Conservation (phyloP, 805 yeast species). For the Metschnikowia noctiluminum region DNA sequence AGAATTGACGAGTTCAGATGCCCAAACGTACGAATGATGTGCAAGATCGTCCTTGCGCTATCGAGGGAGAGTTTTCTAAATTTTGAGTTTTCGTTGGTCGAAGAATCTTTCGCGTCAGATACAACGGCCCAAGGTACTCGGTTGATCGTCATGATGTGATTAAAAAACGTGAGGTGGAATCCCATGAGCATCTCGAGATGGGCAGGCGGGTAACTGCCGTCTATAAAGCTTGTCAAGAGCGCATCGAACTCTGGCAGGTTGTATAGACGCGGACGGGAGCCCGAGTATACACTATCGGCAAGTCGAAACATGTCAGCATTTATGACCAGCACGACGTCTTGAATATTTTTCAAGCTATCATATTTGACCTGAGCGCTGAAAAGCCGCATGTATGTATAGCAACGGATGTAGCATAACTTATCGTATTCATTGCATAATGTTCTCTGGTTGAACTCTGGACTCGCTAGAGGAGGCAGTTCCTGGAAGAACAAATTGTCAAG, state of each 20-base stretch:
- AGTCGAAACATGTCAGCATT: slow-evolving; percentile 29
- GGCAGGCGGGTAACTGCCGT: not conserved
- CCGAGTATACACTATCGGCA: slow-evolving; percentile 18
- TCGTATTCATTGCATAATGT: slow-evolving; percentile 3
- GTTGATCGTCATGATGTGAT: slow-evolving; percentile 37
- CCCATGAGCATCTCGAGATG: slow-evolving; percentile 14
- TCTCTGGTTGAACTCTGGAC: slow-evolving; percentile 2
- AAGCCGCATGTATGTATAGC: slow-evolving; percentile 27
- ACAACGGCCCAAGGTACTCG: slow-evolving; percentile 28
- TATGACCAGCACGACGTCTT: slow-evolving; percentile 22
- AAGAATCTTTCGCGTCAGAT: slow-evolving; percentile 19
- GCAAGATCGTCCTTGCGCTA: slow-evolving; percentile 37
- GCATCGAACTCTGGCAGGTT: slow-evolving; percentile 30
- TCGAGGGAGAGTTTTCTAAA: slow-evolving; percentile 31
- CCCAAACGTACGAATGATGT: slow-evolving; percentile 22
- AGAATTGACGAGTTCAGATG: slow-evolving; percentile 20
- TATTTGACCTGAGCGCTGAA: slow-evolving; percentile 29
- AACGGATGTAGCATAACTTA: slow-evolving; percentile 26
- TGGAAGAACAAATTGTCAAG: slow-evolving; percentile 6
- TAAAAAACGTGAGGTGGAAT: slow-evolving; percentile 30
- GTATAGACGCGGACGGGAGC: slow-evolving; percentile 29
- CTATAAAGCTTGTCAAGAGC: not conserved
- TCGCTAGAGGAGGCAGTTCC: not conserved
- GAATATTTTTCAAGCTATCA: slow-evolving; percentile 20
- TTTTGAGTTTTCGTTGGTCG: slow-evolving; percentile 13